Base-by-base conservation (phyloP, 2,329 filamentous ascomycete genomes). In the Cytospora schulzeri region DNA sequence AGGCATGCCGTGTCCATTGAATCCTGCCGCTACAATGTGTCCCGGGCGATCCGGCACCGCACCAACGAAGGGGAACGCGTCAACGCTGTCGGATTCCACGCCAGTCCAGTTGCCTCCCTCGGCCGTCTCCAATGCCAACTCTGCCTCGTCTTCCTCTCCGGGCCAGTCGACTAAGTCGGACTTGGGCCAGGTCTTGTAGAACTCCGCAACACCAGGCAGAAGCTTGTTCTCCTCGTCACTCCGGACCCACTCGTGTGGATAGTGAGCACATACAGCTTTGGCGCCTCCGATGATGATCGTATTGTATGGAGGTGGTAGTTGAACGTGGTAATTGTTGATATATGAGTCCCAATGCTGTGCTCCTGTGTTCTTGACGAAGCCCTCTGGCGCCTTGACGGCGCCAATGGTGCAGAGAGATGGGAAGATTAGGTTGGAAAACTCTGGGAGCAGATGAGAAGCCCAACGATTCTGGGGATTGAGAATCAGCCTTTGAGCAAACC, bases 241-340 rank as follows among this genome's bases (percentile, higher is more conserved):
- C 8, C 60, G 57, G 17, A 70, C 60, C 55, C 69, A 71, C 15
- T 62, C 67, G 14, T 68, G 64, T 0, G 72, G 73, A 22, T 66
- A 63, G 50, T 75, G 73, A 1, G 68, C 63, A 12, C 73, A 55
- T 50, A 73, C 67, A 24, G 70, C 66, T 51, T 70, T 70, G 1
- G 67, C 73, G 12, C 71, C 72, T 35, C 72, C 72, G 35, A 74
- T 60, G 11, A 72, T 70, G 63, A 75, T 70, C 17, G 71, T 68
- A 51, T 74, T 74, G 31, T 71, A 70, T 1, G 73, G 73, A 9
- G 72, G 67, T 4, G 73, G 72, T 12, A 73, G 65, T 66, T 75
- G 73, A 1, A 73, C 65, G 58, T 74, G 72, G 63, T 75, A 74
- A 63, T 75, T 74, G 60, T 74, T 73, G 48, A 74, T 69, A n/a